Evolutionary conservation across 495 filamentous ascomycete genomes (phyloP).

Genomic region (Xylaria bambusicola): DNA sequence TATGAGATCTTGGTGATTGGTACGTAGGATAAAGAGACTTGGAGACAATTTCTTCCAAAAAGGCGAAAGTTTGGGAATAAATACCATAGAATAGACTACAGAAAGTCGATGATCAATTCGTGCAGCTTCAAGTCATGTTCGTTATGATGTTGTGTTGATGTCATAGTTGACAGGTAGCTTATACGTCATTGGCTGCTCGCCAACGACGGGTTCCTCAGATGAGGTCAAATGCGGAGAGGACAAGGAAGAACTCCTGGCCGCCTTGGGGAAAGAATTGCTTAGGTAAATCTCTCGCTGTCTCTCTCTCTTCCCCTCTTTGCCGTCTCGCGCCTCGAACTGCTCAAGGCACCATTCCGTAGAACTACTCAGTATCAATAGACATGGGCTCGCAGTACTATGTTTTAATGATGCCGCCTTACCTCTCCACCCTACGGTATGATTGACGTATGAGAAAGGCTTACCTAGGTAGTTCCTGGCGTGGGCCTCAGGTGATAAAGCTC

Average conservation of each 20-base stretch:
- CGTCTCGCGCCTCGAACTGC: no score
- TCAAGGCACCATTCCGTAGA: constrained; percentile 7
- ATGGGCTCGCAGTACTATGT: no score
- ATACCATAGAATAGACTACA: not conserved
- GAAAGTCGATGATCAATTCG: not conserved
- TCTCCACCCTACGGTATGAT: no score
- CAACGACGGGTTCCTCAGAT: not conserved
- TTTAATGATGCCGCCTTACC: no score
- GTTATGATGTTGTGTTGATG: constrained; percentile 18
- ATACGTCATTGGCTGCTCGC: constrained; percentile 8
- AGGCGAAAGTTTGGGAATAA: not conserved
- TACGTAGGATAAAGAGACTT: not conserved
- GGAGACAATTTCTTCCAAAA: not conserved
- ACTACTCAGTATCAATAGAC: no score
- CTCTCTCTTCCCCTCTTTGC: no score
- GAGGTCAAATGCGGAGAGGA: constrained; percentile 10
- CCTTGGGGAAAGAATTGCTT: no score
- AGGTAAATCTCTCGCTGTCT: not conserved
- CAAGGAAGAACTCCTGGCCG: no score
- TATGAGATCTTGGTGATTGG: not conserved
- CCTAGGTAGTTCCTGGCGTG: no score
- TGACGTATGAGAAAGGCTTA: no score
- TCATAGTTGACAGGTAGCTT: not conserved
- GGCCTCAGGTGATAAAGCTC: constrained; percentile 1
- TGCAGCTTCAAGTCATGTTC: not conserved